A percentile compares a stretch with the other conserved stretches of the same genome.
Evolutionary conservation across 805 yeast species (phyloP).

Genomic region (Wickerhamomyces hampshirensis): DNA sequence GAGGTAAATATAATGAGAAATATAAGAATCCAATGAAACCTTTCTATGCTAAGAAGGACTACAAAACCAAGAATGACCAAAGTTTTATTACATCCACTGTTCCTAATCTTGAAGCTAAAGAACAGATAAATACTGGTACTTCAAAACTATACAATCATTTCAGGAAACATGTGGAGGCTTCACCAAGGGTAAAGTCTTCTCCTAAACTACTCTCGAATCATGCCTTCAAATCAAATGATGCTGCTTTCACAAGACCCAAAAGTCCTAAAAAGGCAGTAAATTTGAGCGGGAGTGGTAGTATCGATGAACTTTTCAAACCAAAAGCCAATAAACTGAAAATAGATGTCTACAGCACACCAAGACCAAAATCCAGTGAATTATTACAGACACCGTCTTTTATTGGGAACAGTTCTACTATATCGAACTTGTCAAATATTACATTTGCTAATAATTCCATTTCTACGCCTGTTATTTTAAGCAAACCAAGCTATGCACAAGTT

Average conservation of each 20-base stretch:
- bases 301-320: constrained; percentile 10
- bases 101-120: no score
- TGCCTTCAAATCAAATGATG: no score
- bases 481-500: constrained; percentile 9
- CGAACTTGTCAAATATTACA: constrained; percentile 23
- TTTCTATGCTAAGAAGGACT: not conserved
- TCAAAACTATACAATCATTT: constrained; percentile 2
- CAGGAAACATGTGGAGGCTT: constrained; percentile 3
- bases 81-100: no score
- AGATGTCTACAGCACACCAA: constrained; percentile 24
- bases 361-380: constrained; percentile 26
- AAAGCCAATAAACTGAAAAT: constrained; percentile 12
- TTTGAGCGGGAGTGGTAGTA: not conserved
- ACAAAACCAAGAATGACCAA: not conserved
- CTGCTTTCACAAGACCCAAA: not conserved
- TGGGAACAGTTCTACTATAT: constrained; percentile 21
- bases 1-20: constrained; percentile 27
- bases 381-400: constrained; percentile 25
- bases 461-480: constrained; percentile 10
- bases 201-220: constrained; percentile 13
- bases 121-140: no score
- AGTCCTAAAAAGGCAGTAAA: not conserved
- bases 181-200: constrained; percentile 15
- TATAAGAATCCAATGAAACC: constrained; percentile 7
- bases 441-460: constrained; percentile 18